A percentile compares a stretch with the other conserved stretches of the same genome.
These are phyloP conservation scores for Pistacia atlantica DNA, from an alignment of 345 rosid genomes.

Conservation along the genomic window DNA sequence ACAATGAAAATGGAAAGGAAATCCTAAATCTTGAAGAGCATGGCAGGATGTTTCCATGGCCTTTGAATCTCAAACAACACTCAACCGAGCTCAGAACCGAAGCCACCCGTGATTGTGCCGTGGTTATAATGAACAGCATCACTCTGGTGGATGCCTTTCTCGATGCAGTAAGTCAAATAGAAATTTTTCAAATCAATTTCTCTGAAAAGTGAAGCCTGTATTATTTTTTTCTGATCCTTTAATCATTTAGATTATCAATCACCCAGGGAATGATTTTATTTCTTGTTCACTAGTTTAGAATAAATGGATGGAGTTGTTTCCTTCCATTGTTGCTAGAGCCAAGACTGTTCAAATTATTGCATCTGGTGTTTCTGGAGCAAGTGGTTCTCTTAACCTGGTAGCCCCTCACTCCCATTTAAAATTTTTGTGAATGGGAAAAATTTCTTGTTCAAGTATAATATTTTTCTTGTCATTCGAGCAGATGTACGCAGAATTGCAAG, in stretches of 20 bases:
- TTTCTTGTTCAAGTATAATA: neutral
- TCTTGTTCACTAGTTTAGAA: constrained; percentile 36
- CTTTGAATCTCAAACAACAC: constrained; percentile 41
- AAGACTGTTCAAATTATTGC: constrained; percentile 73
- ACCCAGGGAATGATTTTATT: neutral
- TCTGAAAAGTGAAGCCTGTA: neutral
- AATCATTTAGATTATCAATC: neutral
- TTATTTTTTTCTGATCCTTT: neutral
- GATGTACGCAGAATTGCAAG: constrained; percentile 93
- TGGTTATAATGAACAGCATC: constrained; percentile 90
- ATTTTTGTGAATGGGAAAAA: neutral
- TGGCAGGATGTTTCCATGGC: constrained; percentile 67
- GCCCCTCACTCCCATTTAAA: neutral
- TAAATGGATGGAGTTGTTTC: constrained; percentile 90
- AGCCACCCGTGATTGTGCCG: constrained; percentile 70
- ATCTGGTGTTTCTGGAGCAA: constrained; percentile 62
- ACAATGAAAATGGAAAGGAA: constrained; percentile 37
- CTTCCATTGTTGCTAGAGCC: constrained; percentile 87
- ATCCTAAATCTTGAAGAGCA: constrained; percentile 69
- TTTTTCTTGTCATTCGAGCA: constrained; percentile 26
- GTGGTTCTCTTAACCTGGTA: constrained; percentile 90
- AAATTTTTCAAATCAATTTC: neutral
- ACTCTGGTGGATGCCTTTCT: constrained; percentile 80
- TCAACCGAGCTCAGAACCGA: constrained; percentile 54
- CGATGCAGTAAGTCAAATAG: constrained; percentile 58